These are phyloP conservation scores for Fusarium sp. DNA, from an alignment of 2,329 filamentous ascomycete species.

Conservation along the genomic window DNA sequence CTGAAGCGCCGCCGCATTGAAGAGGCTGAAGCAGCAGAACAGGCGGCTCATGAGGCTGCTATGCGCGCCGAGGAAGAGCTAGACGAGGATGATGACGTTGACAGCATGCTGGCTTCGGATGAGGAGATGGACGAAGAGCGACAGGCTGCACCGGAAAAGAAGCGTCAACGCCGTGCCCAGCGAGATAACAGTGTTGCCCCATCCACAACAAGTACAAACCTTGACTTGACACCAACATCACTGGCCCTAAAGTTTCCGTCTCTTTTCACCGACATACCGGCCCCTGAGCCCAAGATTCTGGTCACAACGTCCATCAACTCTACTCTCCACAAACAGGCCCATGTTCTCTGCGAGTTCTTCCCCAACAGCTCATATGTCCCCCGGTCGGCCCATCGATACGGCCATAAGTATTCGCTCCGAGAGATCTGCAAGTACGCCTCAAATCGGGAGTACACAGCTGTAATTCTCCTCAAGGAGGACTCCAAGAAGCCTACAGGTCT, in stretches of 20 bases:
- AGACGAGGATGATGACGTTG: constrained; percentile 65
- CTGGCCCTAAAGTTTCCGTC: constrained; percentile 68
- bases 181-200: constrained; percentile 62
- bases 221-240: constrained; percentile 68
- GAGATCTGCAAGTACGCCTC: constrained; percentile 89
- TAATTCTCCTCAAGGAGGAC: constrained; percentile 89
- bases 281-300: constrained; percentile 79
- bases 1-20: constrained; percentile 65
- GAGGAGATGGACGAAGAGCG: constrained; percentile 62
- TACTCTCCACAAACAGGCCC: constrained; percentile 83
- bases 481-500: constrained; percentile 83
- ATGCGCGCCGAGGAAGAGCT: constrained; percentile 41
- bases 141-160: constrained; percentile 52
- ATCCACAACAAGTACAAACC: constrained; percentile 69
- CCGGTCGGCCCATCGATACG: constrained; percentile 82
- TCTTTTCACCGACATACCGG: constrained; percentile 67
- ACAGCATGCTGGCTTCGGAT: constrained; percentile 81
- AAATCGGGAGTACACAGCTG: constrained; percentile 82
- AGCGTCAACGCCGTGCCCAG: constrained; percentile 54
- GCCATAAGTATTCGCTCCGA: constrained; percentile 88
- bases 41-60: constrained; percentile 55
- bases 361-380: constrained; percentile 89
- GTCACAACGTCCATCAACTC: constrained; percentile 92
- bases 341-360: constrained; percentile 81
- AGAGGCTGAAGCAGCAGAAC: constrained; percentile 60